Percentiles rank a stretch among this genome's conserved stretches.
Evolutionary conservation across 2,329 filamentous ascomycete genomes (phyloP).

Genomic region (Lachnellula arida): DNA sequence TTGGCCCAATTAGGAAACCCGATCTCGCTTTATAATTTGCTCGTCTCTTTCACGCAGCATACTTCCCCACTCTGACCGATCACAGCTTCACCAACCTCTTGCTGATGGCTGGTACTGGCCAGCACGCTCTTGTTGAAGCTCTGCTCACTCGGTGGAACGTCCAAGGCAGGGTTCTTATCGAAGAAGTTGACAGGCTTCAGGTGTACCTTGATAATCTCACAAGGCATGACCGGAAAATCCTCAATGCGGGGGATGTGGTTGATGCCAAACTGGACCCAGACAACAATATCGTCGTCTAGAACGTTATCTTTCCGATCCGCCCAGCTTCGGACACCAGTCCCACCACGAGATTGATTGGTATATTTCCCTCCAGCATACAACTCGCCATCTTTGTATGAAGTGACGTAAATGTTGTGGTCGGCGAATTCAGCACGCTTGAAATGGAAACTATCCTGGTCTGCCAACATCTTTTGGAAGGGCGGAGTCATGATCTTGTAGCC

Average conservation of each 20-base stretch:
- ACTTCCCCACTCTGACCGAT: constrained; percentile 17
- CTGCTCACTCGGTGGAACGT: constrained; percentile 44
- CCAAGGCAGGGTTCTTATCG: constrained; percentile 45
- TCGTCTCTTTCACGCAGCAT: constrained; percentile 25
- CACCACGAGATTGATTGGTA: constrained; percentile 52
- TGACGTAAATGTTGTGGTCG: constrained; percentile 51
- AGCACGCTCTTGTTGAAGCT: constrained; percentile 36
- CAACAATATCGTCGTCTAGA: constrained; percentile 48
- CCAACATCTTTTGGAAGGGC: constrained; percentile 54
- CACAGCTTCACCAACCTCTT: constrained; percentile 17
- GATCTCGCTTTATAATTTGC: constrained; percentile 17
- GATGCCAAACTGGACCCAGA: constrained; percentile 55
- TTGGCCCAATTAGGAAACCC: background rate
- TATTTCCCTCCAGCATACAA: constrained; percentile 51
- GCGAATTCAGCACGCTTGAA: constrained; percentile 49
- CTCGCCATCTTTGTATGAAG: constrained; percentile 48
- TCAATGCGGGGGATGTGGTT: constrained; percentile 62
- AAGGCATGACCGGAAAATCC: constrained; percentile 66
- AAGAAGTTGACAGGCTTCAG: constrained; percentile 51
- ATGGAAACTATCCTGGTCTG: constrained; percentile 43
- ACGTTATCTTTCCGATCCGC: constrained; percentile 44
- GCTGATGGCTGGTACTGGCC: constrained; percentile 15
- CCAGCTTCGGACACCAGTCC: constrained; percentile 51
- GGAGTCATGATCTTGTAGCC: constrained; percentile 53
- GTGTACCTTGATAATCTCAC: constrained; percentile 48